Conservation (phyloP, 2,329 filamentous ascomycete species). For the Fusarium sp. region DNA sequence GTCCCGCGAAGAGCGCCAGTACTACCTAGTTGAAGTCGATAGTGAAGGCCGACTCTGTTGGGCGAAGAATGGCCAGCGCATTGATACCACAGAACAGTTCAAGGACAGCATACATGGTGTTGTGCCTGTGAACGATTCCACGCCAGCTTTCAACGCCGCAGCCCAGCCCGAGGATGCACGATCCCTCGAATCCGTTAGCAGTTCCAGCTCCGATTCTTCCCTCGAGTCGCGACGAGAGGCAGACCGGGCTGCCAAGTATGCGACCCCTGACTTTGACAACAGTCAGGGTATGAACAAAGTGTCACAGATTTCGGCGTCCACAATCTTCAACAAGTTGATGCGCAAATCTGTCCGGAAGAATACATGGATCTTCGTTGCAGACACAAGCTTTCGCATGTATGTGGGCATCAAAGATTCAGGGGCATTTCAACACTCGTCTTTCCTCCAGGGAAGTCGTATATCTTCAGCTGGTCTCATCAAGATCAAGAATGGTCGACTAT, state of each 20-base stretch:
- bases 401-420: conserved; percentile 90
- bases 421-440: conserved; percentile 90
- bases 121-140: conserved; percentile 67
- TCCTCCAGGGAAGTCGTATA: conserved; percentile 67
- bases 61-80: conserved; percentile 81
- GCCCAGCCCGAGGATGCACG: conserved; percentile 11
- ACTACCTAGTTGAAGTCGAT: conserved; percentile 83
- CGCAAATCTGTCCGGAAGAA: conserved; percentile 83
- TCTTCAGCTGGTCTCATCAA: conserved; percentile 79
- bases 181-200: conserved; percentile 31
- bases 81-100: conserved; percentile 78
- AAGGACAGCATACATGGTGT: conserved; percentile 83
- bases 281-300: conserved; percentile 63
- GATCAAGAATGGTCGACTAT: conserved; percentile 81
- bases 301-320: conserved; percentile 73
- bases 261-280: conserved; percentile 68
- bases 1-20: conserved; percentile 79
- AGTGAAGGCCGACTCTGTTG: conserved; percentile 79
- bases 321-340: conserved; percentile 80
- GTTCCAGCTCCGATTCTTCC: conserved; percentile 48
- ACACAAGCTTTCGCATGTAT: conserved; percentile 85
- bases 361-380: conserved; percentile 93
- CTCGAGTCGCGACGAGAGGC: conserved; percentile 61
- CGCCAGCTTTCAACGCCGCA: conserved; percentile 58
- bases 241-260: conserved; percentile 70